phyloP scores from a whole-genome alignment of 2,329 filamentous ascomycete genomes.

The Colletotrichum orchidophilum region DNA sequence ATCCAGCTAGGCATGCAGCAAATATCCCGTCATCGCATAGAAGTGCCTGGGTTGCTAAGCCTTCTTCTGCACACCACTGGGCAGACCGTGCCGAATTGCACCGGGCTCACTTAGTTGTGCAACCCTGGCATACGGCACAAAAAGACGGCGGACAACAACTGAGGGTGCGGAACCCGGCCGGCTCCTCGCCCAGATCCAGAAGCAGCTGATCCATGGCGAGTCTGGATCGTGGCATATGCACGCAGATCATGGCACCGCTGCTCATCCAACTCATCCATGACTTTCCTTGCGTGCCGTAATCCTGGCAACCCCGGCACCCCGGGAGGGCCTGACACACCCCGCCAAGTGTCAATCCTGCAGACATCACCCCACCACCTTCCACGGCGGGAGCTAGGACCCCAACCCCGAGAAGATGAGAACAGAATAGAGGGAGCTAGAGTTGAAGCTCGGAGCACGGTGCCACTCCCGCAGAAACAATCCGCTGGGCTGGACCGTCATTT shows the following conservation, averaged over 20 bases:
- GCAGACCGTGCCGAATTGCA: neutral
- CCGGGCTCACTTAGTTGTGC: neutral
- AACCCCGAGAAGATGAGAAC: slow-evolving; percentile 6
- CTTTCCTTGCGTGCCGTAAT: neutral
- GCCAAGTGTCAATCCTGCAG: slow-evolving; percentile 31
- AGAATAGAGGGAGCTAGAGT: neutral
- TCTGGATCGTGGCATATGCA: slow-evolving; percentile 11
- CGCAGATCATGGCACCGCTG: neutral
- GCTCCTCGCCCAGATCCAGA: slow-evolving; percentile 16
- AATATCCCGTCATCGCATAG: neutral
- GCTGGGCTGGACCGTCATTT: neutral
- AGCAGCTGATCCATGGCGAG: slow-evolving; percentile 23
- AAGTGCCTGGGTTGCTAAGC: neutral
- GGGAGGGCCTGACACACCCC: slow-evolving; percentile 6
- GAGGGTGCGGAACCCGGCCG: slow-evolving; percentile 12
- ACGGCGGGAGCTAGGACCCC: slow-evolving; percentile 25
- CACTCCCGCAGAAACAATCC: neutral
- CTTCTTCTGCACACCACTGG: neutral
- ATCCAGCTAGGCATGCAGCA: neutral
- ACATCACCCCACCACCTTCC: slow-evolving; percentile 29
- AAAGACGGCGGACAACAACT: neutral
- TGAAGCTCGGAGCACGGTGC: neutral
- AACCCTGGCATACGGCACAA: neutral
- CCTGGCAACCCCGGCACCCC: slow-evolving; percentile 5
- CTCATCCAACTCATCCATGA: too few relatives aligned